Conservation (phyloP, 2,329 filamentous ascomycete species). For the Drechslerella coelobrocha region DNA sequence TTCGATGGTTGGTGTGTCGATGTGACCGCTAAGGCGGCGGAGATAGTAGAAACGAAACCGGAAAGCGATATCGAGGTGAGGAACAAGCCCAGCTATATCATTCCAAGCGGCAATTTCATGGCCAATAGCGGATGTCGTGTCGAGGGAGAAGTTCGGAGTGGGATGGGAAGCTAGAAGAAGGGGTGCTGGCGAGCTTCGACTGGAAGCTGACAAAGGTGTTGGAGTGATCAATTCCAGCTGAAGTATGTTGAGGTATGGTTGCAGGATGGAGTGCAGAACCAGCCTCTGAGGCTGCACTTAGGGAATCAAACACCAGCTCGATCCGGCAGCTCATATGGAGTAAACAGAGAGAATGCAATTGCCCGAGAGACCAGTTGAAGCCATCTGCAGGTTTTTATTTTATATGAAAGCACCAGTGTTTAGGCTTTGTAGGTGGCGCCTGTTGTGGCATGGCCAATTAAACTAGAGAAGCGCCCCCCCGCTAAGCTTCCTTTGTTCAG, state of each 20-base stretch:
- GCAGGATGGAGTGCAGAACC: slow-evolving; percentile 6
- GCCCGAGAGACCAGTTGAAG: not conserved
- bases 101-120: slow-evolving; percentile 26
- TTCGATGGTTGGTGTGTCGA: not conserved
- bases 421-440: not conserved
- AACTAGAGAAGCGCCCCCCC: not conserved
- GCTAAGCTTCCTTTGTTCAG: not conserved
- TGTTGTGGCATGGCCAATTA: not conserved
- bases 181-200: slow-evolving; percentile 16
- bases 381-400: not conserved
- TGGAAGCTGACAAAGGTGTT: slow-evolving; percentile 46
- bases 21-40: not conserved
- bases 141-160: slow-evolving; percentile 27
- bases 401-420: not conserved
- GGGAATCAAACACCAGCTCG: not conserved
- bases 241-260: slow-evolving; percentile 2
- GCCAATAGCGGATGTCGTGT: slow-evolving; percentile 29
- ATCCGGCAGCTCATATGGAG: not conserved
- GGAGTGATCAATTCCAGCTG: slow-evolving; percentile 17
- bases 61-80: slow-evolving; percentile 7
- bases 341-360: not conserved
- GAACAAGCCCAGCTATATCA: slow-evolving; percentile 23
- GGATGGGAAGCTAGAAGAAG: slow-evolving; percentile 22
- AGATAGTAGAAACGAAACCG: slow-evolving; percentile 3
- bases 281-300: not conserved